Evolutionary conservation across 2,329 filamentous ascomycete species (phyloP).

Genomic region (Penicillium griseofulvum): DNA sequence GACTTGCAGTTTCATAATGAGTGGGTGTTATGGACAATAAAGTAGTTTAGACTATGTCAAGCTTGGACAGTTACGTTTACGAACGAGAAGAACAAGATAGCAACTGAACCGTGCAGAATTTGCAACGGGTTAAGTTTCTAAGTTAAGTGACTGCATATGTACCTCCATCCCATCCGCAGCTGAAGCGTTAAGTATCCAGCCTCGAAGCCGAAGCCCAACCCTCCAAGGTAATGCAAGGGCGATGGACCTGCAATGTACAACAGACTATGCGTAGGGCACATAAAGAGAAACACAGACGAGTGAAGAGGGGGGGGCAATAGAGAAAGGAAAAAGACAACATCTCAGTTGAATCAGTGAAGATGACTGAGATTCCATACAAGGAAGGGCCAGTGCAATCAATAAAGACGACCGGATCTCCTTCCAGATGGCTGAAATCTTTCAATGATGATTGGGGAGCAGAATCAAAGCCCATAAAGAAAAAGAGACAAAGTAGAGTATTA

Average conservation of each 20-base stretch:
- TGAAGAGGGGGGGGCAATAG: conserved; percentile 1
- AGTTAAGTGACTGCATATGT: conserved; percentile 3
- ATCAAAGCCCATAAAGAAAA: not conserved
- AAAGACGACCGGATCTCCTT: conserved; percentile 34
- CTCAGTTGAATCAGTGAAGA: conserved; percentile 35
- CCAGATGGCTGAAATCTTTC: not conserved
- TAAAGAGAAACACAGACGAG: not conserved
- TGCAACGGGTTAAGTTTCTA: not conserved
- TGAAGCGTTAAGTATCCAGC: not conserved
- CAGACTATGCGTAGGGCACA: conserved; percentile 2
- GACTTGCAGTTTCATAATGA: not conserved
- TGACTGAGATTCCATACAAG: conserved; percentile 21
- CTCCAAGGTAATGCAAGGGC: not conserved
- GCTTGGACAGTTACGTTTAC: not conserved
- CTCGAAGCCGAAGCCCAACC: not conserved
- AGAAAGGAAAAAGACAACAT: conserved; percentile 6
- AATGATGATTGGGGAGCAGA: not conserved
- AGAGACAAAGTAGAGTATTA: conserved; percentile 8
- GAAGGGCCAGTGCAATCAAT: conserved; percentile 33
- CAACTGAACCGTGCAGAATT: not conserved
- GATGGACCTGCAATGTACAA: conserved; percentile 8
- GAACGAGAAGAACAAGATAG: not conserved
- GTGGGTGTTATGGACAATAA: not conserved
- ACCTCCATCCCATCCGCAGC: conserved; percentile 1
- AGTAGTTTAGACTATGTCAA: not conserved